Conservation (phyloP, 108 stramenopile genomes). For the Aureococcus anophagefferens region DNA sequence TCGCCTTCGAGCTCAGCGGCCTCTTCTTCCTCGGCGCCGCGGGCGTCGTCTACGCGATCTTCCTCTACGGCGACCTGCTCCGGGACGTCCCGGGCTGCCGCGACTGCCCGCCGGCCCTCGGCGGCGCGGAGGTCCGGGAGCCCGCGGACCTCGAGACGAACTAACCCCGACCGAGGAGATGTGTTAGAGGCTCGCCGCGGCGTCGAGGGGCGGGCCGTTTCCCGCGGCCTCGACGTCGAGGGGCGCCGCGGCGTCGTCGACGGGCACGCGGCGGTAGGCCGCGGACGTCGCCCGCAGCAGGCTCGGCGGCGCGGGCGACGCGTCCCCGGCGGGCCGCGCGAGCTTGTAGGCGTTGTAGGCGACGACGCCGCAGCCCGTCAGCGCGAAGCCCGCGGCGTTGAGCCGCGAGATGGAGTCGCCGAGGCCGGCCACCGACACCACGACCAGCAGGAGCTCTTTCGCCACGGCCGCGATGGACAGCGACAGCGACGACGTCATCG, state of each 20-base stretch:
- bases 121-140: not conserved
- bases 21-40: conserved; percentile 30
- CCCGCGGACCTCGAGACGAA: no score
- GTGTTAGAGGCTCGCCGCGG: no score
- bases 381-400: not conserved
- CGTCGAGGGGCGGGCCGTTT: no score
- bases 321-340: not conserved
- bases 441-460: not conserved
- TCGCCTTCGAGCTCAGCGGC: conserved; percentile 56
- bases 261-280: no score
- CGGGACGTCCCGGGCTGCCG: not conserved
- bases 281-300: no score
- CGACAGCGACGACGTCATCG: not conserved
- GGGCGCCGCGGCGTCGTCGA: no score
- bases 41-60: conserved; percentile 25
- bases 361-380: not conserved
- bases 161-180: no score
- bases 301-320: no score
- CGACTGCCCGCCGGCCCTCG: not conserved
- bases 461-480: not conserved
- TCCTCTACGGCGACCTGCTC: conserved; percentile 20
- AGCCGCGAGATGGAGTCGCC: not conserved
- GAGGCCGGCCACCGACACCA: not conserved
- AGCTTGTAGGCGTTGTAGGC: not conserved
- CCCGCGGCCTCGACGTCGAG: no score